Evolutionary conservation across 148 eudicot species (phyloP).

Genomic region (Spergularia bocconei): DNA sequence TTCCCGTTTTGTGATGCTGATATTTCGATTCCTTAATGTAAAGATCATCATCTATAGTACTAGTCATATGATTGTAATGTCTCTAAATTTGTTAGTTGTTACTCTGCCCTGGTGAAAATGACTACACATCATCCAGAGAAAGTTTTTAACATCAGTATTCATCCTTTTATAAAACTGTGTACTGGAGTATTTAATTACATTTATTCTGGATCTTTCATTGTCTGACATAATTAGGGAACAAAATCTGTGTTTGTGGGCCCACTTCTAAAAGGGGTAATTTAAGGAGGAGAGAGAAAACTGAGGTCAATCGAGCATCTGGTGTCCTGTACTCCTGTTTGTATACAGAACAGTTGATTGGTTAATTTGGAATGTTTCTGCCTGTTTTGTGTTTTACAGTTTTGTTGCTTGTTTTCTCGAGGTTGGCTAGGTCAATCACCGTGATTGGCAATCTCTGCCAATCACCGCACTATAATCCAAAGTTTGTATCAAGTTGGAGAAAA

Average conservation of each 20-base stretch:
- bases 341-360: neutral
- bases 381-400: neutral
- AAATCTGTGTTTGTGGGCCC: slow-evolving; percentile 26
- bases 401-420: neutral
- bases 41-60: slow-evolving; percentile 1
- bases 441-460: too few species aligned
- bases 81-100: slow-evolving; percentile 6
- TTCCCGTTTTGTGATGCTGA: neutral
- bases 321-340: neutral
- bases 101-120: neutral
- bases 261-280: slow-evolving; percentile 1
- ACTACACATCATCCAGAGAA: neutral
- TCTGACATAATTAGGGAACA: slow-evolving; percentile 25
- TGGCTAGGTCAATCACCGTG: too few species aligned
- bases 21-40: neutral
- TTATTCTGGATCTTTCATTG: slow-evolving; percentile 18
- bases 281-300: neutral
- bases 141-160: neutral
- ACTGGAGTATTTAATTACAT: slow-evolving; percentile 1
- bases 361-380: slow-evolving; percentile 17
- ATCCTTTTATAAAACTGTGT: neutral
- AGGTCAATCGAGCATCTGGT: neutral
- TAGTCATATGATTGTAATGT: slow-evolving; percentile 21
- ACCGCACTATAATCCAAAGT: too few species aligned
- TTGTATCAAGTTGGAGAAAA: too few species aligned